A percentile compares a stretch with the other conserved stretches of the same genome.
Evolutionary conservation across 148 eudicot species (phyloP).

Genomic region (Mesembryanthemum crystallinum): DNA sequence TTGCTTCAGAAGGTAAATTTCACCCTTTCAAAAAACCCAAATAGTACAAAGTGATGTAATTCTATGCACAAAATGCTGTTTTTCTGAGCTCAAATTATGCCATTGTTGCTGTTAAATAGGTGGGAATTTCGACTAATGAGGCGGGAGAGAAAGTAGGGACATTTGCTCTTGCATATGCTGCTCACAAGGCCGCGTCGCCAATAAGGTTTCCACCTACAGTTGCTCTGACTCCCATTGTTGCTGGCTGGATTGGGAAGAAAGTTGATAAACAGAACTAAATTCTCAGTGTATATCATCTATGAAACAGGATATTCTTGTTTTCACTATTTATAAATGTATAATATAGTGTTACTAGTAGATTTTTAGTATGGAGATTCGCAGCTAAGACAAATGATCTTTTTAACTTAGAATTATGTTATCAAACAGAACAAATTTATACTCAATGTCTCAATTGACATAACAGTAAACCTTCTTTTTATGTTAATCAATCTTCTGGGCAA

Average conservation of each 20-base stretch:
- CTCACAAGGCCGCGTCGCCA: conserved; percentile 96
- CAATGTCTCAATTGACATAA: too few relatives aligned
- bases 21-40: neutral
- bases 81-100: too few relatives aligned
- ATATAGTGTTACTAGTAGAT: neutral
- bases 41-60: too few relatives aligned
- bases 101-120: conserved; percentile 44
- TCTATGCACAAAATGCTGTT: too few relatives aligned
- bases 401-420: too few relatives aligned
- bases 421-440: neutral
- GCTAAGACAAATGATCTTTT: too few relatives aligned
- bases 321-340: neutral
- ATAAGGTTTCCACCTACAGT: conserved; percentile 98
- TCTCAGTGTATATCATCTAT: too few relatives aligned
- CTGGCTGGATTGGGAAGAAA: conserved; percentile 88
- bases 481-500: too few relatives aligned
- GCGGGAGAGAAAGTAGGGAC: conserved; percentile 94
- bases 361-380: neutral
- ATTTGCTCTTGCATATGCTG: conserved; percentile 98
- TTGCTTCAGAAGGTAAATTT: conserved; percentile 69
- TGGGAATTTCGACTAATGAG: conserved; percentile 70
- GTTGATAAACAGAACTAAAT: conserved; percentile 47
- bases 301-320: neutral
- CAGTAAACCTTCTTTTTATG: neutral
- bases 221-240: conserved; percentile 91